phyloP scores from a whole-genome alignment of 345 rosid genomes.

The Eucalyptus guilfoylei region DNA sequence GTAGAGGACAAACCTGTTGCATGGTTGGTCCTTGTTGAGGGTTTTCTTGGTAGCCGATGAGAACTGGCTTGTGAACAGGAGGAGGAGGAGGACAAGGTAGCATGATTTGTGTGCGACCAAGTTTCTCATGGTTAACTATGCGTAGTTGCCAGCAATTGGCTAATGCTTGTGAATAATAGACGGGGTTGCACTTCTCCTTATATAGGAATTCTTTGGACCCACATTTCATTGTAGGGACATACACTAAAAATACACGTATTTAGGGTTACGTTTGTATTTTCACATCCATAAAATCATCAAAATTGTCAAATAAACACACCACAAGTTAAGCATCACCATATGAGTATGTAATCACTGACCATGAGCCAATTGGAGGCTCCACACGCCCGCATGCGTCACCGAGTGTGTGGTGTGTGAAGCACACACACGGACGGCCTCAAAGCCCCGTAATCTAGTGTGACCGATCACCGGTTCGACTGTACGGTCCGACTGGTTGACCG shows the following conservation, averaged over 20 bases:
- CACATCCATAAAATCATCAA: too few relatives aligned
- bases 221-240: neutral
- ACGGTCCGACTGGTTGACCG: too few relatives aligned
- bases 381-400: too few relatives aligned
- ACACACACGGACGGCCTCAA: too few relatives aligned
- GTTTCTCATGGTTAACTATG: neutral
- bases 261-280: too few relatives aligned
- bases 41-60: slow-evolving; percentile 3
- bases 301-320: too few relatives aligned
- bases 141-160: neutral
- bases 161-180: neutral
- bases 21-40: slow-evolving; percentile 18
- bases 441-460: too few relatives aligned
- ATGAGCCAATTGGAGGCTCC: too few relatives aligned
- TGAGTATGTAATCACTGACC: too few relatives aligned
- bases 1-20: slow-evolving; percentile 43
- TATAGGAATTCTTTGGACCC: neutral
- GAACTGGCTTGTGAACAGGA: slow-evolving; percentile 4
- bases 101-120: neutral
- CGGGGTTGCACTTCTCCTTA: neutral
- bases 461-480: accelerated
- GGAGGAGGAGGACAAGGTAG: slow-evolving; percentile 3
- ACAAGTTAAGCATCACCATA: too few relatives aligned
- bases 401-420: too few relatives aligned
- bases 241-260: too few relatives aligned